Conservation (phyloP, 2,329 filamentous ascomycete species). For the Lasiodiplodia gonubiensis region DNA sequence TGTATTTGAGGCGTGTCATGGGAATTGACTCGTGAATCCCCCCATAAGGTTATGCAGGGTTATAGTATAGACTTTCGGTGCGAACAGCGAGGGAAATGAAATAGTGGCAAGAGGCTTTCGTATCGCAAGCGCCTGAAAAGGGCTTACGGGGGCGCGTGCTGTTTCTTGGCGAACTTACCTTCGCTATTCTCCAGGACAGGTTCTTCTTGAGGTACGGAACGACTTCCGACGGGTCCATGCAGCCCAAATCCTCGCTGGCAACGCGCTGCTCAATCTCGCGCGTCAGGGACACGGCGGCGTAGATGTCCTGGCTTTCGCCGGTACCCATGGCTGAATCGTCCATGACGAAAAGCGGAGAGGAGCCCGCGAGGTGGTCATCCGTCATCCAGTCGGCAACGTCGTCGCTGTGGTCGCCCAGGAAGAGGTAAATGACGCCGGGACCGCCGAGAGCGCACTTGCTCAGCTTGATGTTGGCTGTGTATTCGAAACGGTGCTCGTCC, state of each 20-base stretch:
- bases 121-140: neutral
- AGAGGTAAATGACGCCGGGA: slow-evolving; percentile 71
- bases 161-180: slow-evolving; percentile 17
- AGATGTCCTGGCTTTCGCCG: slow-evolving; percentile 22
- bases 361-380: slow-evolving; percentile 65
- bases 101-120: slow-evolving; percentile 1
- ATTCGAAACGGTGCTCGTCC: slow-evolving; percentile 58
- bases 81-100: neutral
- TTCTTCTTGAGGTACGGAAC: slow-evolving; percentile 34
- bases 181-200: slow-evolving; percentile 37
- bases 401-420: slow-evolving; percentile 60
- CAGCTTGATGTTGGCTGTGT: slow-evolving; percentile 70
- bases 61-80: neutral
- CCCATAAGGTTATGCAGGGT: neutral
- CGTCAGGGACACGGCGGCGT: slow-evolving; percentile 54
- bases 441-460: slow-evolving; percentile 65
- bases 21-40: neutral
- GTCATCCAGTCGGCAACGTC: slow-evolving; percentile 58
- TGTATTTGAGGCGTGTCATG: neutral
- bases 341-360: slow-evolving; percentile 56
- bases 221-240: slow-evolving; percentile 36
- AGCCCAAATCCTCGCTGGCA: slow-evolving; percentile 40
- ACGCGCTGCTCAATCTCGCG: slow-evolving; percentile 46
- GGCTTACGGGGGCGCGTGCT: slow-evolving; percentile 26
- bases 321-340: slow-evolving; percentile 6